phyloP scores from a whole-genome alignment of 352 stramenopile genomes.

The Phytophthora constricta region DNA sequence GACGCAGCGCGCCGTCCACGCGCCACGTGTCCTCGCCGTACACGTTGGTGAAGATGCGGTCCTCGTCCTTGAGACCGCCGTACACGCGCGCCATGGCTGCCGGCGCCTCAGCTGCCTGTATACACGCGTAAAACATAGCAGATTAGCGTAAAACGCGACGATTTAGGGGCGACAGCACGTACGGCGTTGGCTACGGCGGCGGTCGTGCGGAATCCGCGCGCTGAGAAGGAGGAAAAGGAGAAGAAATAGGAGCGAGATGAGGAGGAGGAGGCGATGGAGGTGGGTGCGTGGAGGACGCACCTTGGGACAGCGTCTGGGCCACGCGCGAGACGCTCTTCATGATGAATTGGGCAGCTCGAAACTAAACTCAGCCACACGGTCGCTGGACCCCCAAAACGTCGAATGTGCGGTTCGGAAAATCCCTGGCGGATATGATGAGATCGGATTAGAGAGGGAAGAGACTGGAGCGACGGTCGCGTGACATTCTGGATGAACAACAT shows the following conservation, averaged over 20 bases:
- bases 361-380: constrained; percentile 32
- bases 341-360: constrained; percentile 10
- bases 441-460: constrained; percentile 35
- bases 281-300: too few species aligned
- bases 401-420: not conserved
- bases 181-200: constrained; percentile 47
- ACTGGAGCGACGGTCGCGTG: too few species aligned
- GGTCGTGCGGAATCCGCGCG: constrained; percentile 49
- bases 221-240: constrained; percentile 5
- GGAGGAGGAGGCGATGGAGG: not conserved
- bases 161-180: constrained; percentile 7
- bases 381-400: constrained; percentile 33
- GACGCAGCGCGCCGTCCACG: constrained; percentile 88
- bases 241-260: not conserved
- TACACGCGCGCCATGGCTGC: constrained; percentile 87
- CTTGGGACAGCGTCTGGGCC: constrained; percentile 41
- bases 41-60: constrained; percentile 99
- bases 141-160: not conserved
- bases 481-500: too few species aligned
- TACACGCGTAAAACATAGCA: not conserved
- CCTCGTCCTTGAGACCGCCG: constrained; percentile 97
- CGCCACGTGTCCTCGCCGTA: constrained; percentile 97
- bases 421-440: constrained; percentile 24
- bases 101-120: constrained; percentile 49
- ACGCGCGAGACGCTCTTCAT: constrained; percentile 50